Base-by-base conservation (phyloP, 352 stramenopile genomes). In the Pythium aristosporum region DNA sequence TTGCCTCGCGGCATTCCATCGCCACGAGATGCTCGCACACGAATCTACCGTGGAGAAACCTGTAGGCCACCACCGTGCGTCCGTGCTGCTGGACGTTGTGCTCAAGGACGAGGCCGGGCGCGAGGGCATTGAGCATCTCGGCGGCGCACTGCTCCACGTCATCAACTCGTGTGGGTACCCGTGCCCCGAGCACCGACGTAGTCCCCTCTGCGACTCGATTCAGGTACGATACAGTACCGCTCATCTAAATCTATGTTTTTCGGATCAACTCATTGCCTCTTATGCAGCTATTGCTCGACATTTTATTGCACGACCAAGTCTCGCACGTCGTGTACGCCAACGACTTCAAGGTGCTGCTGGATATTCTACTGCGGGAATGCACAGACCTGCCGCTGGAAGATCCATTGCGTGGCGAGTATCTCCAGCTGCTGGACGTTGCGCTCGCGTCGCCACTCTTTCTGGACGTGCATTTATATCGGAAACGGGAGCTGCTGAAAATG, bases 101-200 rank as follows among this genome's bases (percentile, higher is more conserved):
- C 61, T 89, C 20, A 63, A 58, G 13, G 73, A 80, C 44, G 32
- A 67, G 49, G 34, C 44, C 2, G 41, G 51, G 15, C 75, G 82
- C 32, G 79, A 88, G 25, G 83, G 83, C 12, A 73, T 72, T 21
- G 67, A 92, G 47, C 78, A 90, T 63, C 50, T 92, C 23, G 78
- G 83, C 36, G 79, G 77, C 18, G 83, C 83, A 50, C 48, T 92
- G 43, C 68, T 92, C 64, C 80, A 92, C 67, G 83, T 90, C 60
- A 89, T 92, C 63, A 92, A 92, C 57, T 88, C 81, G 63, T 90
- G 83, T 34, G 83, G 83, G n/a, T 90, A 75, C 67, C 83, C 83
- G 42, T 89, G 80, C 65, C 72, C 75, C 0, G 44, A 41, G 1
- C 57, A 71, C 46, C 68, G 80, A 18, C 57, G 66, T 25, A 61